Evolutionary conservation across 805 yeast genomes (phyloP).

Genomic region (Starmerella riodocensis): DNA sequence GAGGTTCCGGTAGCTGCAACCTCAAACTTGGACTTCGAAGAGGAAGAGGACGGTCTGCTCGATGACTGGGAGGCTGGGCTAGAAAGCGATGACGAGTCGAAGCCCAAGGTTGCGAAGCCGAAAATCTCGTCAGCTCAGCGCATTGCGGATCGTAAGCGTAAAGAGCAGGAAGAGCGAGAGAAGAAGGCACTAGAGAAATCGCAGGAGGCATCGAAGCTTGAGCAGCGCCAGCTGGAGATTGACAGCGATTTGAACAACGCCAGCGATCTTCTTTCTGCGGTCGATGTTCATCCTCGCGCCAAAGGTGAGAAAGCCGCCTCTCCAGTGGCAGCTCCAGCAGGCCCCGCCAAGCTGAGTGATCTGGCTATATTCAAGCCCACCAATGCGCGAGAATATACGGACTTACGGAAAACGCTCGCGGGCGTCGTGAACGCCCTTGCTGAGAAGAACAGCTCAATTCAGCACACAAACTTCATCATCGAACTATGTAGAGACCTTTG

Average conservation of each 20-base stretch:
- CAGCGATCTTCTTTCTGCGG: constrained; percentile 77
- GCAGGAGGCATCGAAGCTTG: constrained; percentile 54
- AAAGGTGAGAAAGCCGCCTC: constrained; percentile 26
- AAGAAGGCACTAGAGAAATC: constrained; percentile 34
- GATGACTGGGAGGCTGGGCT: constrained; percentile 80
- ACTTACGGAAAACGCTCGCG: constrained; percentile 57
- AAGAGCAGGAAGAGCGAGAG: constrained; percentile 37
- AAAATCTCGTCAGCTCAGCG: constrained; percentile 34
- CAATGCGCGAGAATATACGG: constrained; percentile 65
- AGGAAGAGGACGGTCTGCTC: constrained; percentile 62
- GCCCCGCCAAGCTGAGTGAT: constrained; percentile 28
- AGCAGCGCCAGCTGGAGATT: constrained; percentile 67
- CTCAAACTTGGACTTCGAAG: constrained; percentile 73
- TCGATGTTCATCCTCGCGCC: constrained; percentile 27
- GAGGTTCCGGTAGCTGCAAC: constrained; percentile 50
- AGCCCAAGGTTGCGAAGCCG: constrained; percentile 31
- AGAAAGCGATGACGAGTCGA: constrained; percentile 45
- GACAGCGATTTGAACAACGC: constrained; percentile 85
- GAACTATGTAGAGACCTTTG: constrained; percentile 77
- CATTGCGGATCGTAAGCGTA: constrained; percentile 30
- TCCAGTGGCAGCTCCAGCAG: constrained; percentile 28
- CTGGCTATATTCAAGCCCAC: constrained; percentile 66
- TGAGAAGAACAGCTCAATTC: constrained; percentile 42
- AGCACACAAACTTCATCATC: constrained; percentile 66
- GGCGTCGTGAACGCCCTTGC: constrained; percentile 49